phyloP scores from a whole-genome alignment of 306 rosid species.

The Abrus precatorius region DNA sequence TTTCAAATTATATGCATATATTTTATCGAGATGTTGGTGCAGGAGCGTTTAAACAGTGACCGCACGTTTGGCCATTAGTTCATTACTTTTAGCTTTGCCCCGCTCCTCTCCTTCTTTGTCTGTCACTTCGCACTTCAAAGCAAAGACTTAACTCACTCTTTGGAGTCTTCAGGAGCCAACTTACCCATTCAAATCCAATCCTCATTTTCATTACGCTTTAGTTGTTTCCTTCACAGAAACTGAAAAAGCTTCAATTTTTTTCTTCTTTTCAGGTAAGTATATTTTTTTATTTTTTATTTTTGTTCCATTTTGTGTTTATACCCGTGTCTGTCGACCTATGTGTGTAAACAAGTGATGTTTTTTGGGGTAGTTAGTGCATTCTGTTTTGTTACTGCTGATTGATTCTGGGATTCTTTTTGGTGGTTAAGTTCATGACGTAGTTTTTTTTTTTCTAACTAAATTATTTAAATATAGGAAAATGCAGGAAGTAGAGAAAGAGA shows the following conservation, averaged over 20 bases:
- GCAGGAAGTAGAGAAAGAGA: not conserved
- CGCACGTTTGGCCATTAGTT: slow-evolving; percentile 26
- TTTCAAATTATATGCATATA: not conserved
- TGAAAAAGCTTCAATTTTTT: not conserved
- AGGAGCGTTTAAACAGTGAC: slow-evolving; percentile 65
- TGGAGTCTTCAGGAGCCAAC: slow-evolving; percentile 21
- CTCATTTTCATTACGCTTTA: not conserved
- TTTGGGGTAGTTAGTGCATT: slow-evolving; percentile 1
- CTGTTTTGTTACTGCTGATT: not conserved
- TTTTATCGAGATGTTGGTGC: slow-evolving; percentile 50
- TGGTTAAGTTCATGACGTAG: slow-evolving; percentile 14
- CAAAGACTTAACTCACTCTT: slow-evolving; percentile 38
- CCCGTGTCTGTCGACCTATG: not conserved
- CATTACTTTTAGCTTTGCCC: slow-evolving; percentile 21
- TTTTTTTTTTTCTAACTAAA: slow-evolving; percentile 15
- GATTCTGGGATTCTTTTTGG: not conserved
- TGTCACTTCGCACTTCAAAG: slow-evolving; percentile 3
- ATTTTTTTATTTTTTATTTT: not conserved
- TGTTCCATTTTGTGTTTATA: not conserved
- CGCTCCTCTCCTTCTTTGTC: slow-evolving; percentile 39
- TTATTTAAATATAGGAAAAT: not conserved
- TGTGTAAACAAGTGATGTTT: slow-evolving; percentile 16
- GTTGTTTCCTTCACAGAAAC: not conserved
- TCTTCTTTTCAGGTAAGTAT: slow-evolving; percentile 38
- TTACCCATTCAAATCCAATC: slow-evolving; percentile 22